These are phyloP conservation scores for Colletotrichum higginsianum DNA, from an alignment of 2,329 filamentous ascomycete genomes.

Conservation along the genomic window DNA sequence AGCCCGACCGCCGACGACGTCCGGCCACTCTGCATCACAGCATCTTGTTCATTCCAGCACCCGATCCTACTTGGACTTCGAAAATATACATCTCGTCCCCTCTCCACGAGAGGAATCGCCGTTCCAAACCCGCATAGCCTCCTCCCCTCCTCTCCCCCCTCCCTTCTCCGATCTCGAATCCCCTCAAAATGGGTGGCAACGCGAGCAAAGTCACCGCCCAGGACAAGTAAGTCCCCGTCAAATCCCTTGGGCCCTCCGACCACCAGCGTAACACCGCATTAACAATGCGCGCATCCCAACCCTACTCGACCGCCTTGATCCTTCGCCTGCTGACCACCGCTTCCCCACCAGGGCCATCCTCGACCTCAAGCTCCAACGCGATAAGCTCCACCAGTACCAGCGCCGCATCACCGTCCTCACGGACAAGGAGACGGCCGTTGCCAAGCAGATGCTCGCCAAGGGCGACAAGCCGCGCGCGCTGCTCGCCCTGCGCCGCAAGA, in stretches of 20 bases:
- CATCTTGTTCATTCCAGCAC: not conserved
- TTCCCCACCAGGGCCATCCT: constrained; percentile 84
- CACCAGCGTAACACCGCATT: constrained; percentile 1
- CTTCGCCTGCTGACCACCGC: not conserved
- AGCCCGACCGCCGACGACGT: constrained; percentile 31
- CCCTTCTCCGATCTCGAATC: not conserved
- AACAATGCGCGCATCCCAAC: constrained; percentile 38
- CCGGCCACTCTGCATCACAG: not conserved
- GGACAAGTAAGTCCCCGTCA: constrained; percentile 78
- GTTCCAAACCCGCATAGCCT: not conserved
- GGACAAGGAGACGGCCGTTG: constrained; percentile 87
- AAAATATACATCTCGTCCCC: not conserved
- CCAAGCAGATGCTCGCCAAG: constrained; percentile 83
- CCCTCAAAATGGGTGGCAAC: constrained; percentile 66
- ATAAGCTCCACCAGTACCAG: constrained; percentile 97
- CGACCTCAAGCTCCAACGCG: constrained; percentile 97
- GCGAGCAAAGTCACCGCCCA: constrained; percentile 76
- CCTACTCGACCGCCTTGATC: constrained; percentile 3
- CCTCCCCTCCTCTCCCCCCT: not conserved
- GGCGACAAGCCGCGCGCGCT: constrained; percentile 87
- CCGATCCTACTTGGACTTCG: not conserved
- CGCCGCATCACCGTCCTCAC: constrained; percentile 90
- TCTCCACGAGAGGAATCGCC: not conserved
- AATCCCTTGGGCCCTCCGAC: not conserved
- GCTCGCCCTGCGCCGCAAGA: constrained; percentile 91